These are phyloP conservation scores for Penicillium sp. DNA, from an alignment of 2,329 filamentous ascomycete species.

Conservation along the genomic window DNA sequence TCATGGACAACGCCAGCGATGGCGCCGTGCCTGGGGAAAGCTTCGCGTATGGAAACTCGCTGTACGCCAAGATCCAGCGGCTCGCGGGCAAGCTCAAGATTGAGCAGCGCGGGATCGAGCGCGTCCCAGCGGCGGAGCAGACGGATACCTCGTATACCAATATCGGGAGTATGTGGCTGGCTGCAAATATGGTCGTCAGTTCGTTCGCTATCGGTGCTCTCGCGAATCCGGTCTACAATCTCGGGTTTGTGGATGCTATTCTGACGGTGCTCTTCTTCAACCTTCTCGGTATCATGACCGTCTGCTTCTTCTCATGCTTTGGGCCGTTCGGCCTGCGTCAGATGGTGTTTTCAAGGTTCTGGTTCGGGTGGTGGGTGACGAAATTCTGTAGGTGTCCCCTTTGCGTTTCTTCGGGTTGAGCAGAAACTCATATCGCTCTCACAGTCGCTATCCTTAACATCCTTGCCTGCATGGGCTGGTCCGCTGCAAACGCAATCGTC, in stretches of 20 bases:
- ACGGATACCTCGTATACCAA: constrained; percentile 69
- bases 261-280: constrained; percentile 78
- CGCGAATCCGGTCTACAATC: constrained; percentile 67
- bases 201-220: constrained; percentile 77
- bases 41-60: constrained; percentile 61
- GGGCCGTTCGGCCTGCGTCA: constrained; percentile 79
- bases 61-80: constrained; percentile 65
- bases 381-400: constrained; percentile 64
- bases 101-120: constrained; percentile 76
- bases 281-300: constrained; percentile 71
- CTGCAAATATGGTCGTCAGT: constrained; percentile 77
- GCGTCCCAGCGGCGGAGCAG: constrained; percentile 72
- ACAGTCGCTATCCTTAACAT: constrained; percentile 72
- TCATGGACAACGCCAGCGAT: constrained; percentile 42
- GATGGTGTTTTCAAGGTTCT: constrained; percentile 80
- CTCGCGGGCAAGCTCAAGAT: constrained; percentile 69
- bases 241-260: constrained; percentile 75
- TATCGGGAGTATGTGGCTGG: constrained; percentile 76
- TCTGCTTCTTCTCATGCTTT: constrained; percentile 78
- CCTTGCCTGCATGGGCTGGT: constrained; percentile 75
- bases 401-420: neutral
- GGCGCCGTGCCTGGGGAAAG: constrained; percentile 62
- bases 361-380: constrained; percentile 73
- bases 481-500: constrained; percentile 77
- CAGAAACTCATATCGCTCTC: constrained; percentile 17